phyloP scores from a whole-genome alignment of 306 rosid genomes.

The Lablab purpureus region DNA sequence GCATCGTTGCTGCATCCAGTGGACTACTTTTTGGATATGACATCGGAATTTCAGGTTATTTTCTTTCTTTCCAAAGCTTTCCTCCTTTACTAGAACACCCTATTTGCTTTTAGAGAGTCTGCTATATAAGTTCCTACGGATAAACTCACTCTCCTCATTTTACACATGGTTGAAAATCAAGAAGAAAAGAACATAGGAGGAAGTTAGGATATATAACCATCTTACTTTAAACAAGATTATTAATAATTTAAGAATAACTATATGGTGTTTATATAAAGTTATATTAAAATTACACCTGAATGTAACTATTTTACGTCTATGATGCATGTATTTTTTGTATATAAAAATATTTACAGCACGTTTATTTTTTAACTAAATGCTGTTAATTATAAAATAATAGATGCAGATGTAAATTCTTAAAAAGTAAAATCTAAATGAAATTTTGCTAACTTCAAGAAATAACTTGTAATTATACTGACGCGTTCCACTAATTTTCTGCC shows the following conservation, averaged over 20 bases:
- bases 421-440: background rate
- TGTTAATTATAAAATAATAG: background rate
- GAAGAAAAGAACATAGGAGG: no score
- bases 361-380: no score
- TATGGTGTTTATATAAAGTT: background rate
- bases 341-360: background rate
- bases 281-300: background rate
- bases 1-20: slow-evolving; percentile 76
- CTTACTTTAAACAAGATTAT: no score
- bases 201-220: no score
- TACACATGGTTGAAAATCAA: no score
- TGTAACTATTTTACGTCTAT: no score
- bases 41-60: slow-evolving; percentile 70
- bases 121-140: background rate
- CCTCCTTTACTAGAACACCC: background rate
- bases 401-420: background rate
- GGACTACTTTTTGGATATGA: slow-evolving; percentile 83
- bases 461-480: background rate
- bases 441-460: background rate
- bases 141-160: no score
- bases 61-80: background rate
- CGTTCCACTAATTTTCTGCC: background rate
- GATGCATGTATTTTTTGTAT: background rate
- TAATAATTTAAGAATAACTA: no score
- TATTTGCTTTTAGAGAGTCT: background rate